Conservation (phyloP, 169 alveolate genomes). For the Besnoitia besnoiti region DNA sequence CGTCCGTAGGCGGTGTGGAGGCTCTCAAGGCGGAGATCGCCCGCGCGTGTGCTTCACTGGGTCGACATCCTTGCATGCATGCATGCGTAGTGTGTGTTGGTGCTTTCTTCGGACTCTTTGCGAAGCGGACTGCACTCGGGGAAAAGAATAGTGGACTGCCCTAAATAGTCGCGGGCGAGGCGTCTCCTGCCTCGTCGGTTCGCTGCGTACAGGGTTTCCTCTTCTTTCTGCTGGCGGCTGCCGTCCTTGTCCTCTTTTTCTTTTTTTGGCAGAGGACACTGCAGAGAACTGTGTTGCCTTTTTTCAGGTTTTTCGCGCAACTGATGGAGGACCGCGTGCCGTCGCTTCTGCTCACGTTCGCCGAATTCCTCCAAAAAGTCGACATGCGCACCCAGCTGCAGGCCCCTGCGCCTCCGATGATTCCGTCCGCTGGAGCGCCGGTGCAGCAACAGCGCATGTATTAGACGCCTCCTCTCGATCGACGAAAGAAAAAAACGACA, state of each 20-base stretch:
- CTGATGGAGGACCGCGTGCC: conserved; percentile 54
- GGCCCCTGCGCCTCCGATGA: background rate
- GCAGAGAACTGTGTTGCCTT: background rate
- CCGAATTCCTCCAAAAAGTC: conserved; percentile 59
- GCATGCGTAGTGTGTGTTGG: too few species aligned
- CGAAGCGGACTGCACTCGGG: too few species aligned
- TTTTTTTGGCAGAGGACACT: background rate
- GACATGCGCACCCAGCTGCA: conserved; percentile 41
- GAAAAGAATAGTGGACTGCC: too few species aligned
- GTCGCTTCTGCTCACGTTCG: conserved; percentile 44
- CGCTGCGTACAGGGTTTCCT: too few species aligned
- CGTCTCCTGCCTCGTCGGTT: too few species aligned
- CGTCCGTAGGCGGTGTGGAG: background rate
- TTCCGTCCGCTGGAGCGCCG: conserved; percentile 12
- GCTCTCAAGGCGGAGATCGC: background rate
- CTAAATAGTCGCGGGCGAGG: too few species aligned
- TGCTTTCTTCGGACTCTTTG: too few species aligned
- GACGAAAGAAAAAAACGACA: too few species aligned
- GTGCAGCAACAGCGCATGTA: conserved; percentile 31
- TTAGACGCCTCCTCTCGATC: too few species aligned
- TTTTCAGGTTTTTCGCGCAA: conserved; percentile 44
- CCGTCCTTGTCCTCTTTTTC: too few species aligned
- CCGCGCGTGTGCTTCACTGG: background rate
- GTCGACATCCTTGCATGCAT: too few species aligned
- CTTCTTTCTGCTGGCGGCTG: too few species aligned